Evolutionary conservation across 306 rosid genomes (phyloP).

Genomic region (Prunus persica): DNA sequence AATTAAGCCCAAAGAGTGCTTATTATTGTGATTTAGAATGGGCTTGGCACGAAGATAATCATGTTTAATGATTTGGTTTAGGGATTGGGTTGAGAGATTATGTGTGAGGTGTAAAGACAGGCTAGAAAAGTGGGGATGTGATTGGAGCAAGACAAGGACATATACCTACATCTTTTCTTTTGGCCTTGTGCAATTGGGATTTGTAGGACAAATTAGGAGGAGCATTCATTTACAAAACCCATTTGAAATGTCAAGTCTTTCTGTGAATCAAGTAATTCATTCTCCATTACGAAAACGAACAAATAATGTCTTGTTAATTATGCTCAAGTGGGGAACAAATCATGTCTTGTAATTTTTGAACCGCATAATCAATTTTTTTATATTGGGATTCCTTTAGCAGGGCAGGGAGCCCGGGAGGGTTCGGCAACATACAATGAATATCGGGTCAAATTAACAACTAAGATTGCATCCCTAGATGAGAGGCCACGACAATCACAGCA

Average conservation of each 20-base stretch:
- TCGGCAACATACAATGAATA: no score
- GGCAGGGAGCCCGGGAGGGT: no score
- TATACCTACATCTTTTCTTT: constrained; percentile 33
- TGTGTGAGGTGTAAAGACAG: constrained; percentile 40
- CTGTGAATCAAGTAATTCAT: no score
- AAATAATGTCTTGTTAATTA: neutral
- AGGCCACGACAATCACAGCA: constrained; percentile 21
- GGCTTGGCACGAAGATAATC: neutral
- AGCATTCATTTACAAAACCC: neutral
- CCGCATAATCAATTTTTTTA: neutral
- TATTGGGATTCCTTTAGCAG: constrained; percentile 11
- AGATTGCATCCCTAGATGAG: neutral
- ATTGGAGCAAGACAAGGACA: constrained; percentile 46
- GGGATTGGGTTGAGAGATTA: neutral
- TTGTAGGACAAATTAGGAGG: no score
- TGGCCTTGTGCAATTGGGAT: neutral
- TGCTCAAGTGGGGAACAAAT: neutral
- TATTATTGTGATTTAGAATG: no score
- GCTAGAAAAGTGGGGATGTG: constrained; percentile 28
- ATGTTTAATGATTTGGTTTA: neutral
- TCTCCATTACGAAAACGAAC: neutral
- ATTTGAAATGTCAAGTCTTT: neutral
- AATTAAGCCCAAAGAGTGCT: no score
- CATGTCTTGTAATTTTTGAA: neutral
- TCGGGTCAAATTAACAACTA: no score